Base-by-base conservation (phyloP, 306 rosid species). In the Cicer arietinum region DNA sequence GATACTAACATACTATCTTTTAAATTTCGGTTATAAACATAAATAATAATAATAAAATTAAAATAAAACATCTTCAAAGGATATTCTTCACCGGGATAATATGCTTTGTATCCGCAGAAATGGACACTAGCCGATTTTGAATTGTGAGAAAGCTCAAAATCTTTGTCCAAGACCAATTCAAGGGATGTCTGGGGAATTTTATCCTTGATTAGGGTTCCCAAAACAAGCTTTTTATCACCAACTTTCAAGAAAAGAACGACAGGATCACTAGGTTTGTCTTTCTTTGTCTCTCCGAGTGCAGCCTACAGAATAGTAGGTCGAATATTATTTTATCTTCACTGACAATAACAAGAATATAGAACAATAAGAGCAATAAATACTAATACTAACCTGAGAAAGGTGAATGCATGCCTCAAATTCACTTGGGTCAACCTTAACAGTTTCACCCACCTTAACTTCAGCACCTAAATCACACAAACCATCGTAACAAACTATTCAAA, bases 361-460 rank as follows among this genome's bases (percentile, higher is more conserved):
- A 73, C 6, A 35, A 40, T 10, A 56, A 45, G 3, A 35, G 14
- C 13, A 0, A 3, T 1, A 57, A 20, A 0, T 7, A 17, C 22
- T 7, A 2, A 57, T 5, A 18, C 81, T 51, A 65, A 95, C 99
- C 99, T 92, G 98, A 7, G 99, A 95, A 25, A 95, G 86, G 75
- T 95, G 99, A 2, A 95, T 25, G 62, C 78, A 75, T 8, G 69
- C 81, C 0, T 62, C 85, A 17, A 61, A 62, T 1, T 40, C 75
- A 0, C n/a, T 58, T 1, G 96, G 96, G 14, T 70, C 69, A 0
- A 90, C 91, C 30, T 74, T 84, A 9, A 86, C 68, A 17, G 84
- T 57, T 79, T 88, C 89, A 18, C 99, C 99, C 56, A 88, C 86
- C 85, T 89, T 92, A 30, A 95, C 96, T 85, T 95, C 99, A 65